Percentiles rank a stretch among this genome's conserved stretches.
Conservation (phyloP, 208 protist genomes). For the Porcisia hertigi region DNA sequence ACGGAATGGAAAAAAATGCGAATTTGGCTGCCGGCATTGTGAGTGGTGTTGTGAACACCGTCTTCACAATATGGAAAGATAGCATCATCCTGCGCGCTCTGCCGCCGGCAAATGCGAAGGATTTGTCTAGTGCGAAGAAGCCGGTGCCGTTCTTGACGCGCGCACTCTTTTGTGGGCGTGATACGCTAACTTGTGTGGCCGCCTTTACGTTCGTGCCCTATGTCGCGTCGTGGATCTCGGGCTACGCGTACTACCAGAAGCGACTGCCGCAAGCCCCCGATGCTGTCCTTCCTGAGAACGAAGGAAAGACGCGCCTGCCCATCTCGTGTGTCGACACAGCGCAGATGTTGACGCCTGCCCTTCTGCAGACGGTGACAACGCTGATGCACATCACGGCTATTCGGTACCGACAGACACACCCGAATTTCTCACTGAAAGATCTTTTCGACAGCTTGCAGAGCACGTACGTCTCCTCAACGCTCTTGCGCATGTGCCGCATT, state of each 20-base stretch:
- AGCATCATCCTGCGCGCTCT: slow-evolving; percentile 73
- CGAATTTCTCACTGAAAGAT: slow-evolving; percentile 68
- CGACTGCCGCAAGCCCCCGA: slow-evolving; percentile 32
- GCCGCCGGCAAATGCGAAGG: slow-evolving; percentile 50
- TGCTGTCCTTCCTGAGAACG: slow-evolving; percentile 48
- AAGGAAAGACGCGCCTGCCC: slow-evolving; percentile 59
- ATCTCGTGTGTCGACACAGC: slow-evolving; percentile 64
- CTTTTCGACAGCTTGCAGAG: slow-evolving; percentile 51
- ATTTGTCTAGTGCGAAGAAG: slow-evolving; percentile 46
- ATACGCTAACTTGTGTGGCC: slow-evolving; percentile 74
- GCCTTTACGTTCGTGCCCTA: slow-evolving; percentile 86
- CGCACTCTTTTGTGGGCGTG: slow-evolving; percentile 75
- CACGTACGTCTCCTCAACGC: slow-evolving; percentile 77
- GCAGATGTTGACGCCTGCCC: slow-evolving; percentile 74
- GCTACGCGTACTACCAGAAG: slow-evolving; percentile 65
- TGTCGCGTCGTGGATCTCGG: slow-evolving; percentile 63
- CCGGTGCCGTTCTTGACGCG: slow-evolving; percentile 79
- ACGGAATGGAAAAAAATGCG: slow-evolving; percentile 49
- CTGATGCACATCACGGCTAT: slow-evolving; percentile 87
- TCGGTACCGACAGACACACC: slow-evolving; percentile 87
- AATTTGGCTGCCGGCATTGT: slow-evolving; percentile 67
- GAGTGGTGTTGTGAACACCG: slow-evolving; percentile 78
- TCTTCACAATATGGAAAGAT: slow-evolving; percentile 84
- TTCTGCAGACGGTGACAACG: slow-evolving; percentile 82
- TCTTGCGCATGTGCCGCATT: slow-evolving; percentile 84